These are phyloP conservation scores for Allantophomopsis cytisporea DNA, from an alignment of 2,329 filamentous ascomycete genomes.

Conservation along the genomic window DNA sequence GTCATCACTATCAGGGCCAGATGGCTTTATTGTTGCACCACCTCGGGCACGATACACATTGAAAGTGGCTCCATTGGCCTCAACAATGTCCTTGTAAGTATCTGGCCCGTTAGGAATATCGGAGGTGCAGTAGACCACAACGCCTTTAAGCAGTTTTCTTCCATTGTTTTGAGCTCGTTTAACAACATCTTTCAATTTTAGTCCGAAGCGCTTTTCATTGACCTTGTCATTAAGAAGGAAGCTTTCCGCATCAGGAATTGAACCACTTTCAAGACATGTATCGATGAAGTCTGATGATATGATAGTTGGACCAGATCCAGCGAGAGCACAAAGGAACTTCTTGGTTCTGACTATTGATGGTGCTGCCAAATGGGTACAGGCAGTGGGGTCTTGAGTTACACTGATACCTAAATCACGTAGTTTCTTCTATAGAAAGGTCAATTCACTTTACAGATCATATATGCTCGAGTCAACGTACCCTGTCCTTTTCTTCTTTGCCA, in stretches of 20 bases:
- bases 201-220: conserved; percentile 56
- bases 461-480: conserved; percentile 36
- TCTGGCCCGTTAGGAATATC: conserved; percentile 70
- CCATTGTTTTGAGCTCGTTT: conserved; percentile 62
- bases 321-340: conserved; percentile 84
- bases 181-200: conserved; percentile 56
- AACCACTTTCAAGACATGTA: conserved; percentile 54
- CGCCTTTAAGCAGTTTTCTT: conserved; percentile 59
- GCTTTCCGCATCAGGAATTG: conserved; percentile 47
- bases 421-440: conserved; percentile 45
- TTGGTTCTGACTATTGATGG: conserved; percentile 78
- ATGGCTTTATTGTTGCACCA: conserved; percentile 52
- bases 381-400: conserved; percentile 60
- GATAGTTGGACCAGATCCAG: conserved; percentile 62
- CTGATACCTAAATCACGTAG: conserved; percentile 74
- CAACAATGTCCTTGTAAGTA: conserved; percentile 74
- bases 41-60: conserved; percentile 63
- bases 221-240: conserved; percentile 59
- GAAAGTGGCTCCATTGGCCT: conserved; percentile 79
- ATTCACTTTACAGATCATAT: not conserved
- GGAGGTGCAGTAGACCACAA: conserved; percentile 75
- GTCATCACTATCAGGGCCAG: conserved; percentile 45
- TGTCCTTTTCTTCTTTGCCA: conserved; percentile 66
- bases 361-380: conserved; percentile 77
- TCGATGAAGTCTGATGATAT: conserved; percentile 71